phyloP scores from a whole-genome alignment of 306 rosid genomes.

The Begonia masoniana region DNA sequence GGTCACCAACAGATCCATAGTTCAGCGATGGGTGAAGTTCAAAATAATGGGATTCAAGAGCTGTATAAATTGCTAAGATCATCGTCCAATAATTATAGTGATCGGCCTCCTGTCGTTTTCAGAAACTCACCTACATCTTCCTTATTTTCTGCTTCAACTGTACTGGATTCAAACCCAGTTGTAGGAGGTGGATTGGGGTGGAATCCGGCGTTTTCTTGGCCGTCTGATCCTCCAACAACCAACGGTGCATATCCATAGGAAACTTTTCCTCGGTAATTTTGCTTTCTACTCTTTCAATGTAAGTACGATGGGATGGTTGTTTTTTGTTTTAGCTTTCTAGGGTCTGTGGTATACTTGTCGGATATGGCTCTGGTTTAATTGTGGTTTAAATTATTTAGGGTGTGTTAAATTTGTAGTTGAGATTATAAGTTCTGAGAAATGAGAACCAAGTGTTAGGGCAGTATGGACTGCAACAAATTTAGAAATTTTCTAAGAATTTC shows the following conservation, averaged over 20 bases:
- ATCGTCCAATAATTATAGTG: conserved; percentile 28
- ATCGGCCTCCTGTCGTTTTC: conserved; percentile 27
- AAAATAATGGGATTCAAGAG: conserved; percentile 52
- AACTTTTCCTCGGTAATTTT: too few species aligned
- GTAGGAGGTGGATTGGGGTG: conserved; percentile 66
- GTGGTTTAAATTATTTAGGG: too few species aligned
- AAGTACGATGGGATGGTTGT: too few species aligned
- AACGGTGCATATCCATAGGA: conserved; percentile 63
- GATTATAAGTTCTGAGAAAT: too few species aligned
- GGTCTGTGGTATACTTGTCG: too few species aligned
- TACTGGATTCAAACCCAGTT: conserved; percentile 20
- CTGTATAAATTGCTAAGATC: conserved; percentile 66
- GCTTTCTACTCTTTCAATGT: too few species aligned
- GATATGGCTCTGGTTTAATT: too few species aligned
- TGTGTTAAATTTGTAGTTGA: too few species aligned
- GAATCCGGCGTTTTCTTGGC: conserved; percentile 68
- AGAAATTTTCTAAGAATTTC: too few species aligned
- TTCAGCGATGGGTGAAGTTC: conserved; percentile 25
- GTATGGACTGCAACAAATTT: too few species aligned
- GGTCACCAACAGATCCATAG: conserved; percentile 25
- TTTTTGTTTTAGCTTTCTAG: too few species aligned
- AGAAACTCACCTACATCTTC: conserved; percentile 31
- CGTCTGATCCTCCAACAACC: conserved; percentile 75
- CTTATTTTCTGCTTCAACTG: conserved; percentile 40
- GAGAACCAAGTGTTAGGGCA: too few species aligned